Percentiles rank a stretch among this genome's conserved stretches.
These are phyloP conservation scores for Phytopythium delawarense DNA, from an alignment of 352 stramenopile genomes.

Conservation along the genomic window DNA sequence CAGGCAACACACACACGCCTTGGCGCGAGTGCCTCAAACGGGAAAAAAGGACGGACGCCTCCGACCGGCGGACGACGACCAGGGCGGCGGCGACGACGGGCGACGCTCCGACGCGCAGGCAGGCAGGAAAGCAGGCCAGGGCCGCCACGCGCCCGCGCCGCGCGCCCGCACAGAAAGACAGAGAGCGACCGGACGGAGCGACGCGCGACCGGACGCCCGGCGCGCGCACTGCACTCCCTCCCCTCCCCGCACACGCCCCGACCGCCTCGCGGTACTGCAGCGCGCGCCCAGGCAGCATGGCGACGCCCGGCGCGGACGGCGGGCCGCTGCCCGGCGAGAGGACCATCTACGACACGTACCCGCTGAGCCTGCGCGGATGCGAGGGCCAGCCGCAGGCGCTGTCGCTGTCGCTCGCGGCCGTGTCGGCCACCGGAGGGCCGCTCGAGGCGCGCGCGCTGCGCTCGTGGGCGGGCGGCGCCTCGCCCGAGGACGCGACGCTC, in stretches of 20 bases:
- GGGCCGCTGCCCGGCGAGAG: neutral
- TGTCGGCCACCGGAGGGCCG: neutral
- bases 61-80: no score
- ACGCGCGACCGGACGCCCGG: no score
- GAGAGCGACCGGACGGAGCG: neutral
- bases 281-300: neutral
- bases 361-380: constrained; percentile 40
- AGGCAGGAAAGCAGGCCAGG: no score
- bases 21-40: no score
- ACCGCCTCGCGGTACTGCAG: neutral
- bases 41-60: no score
- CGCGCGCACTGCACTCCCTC: neutral
- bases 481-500: neutral
- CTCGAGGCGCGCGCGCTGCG: constrained; percentile 3
- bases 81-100: no score
- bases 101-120: no score
- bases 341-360: constrained; percentile 71
- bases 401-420: neutral
- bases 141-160: neutral
- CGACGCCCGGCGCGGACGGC: constrained; percentile 3
- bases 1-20: no score
- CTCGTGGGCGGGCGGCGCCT: neutral
- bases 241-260: neutral
- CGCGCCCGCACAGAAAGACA: neutral
- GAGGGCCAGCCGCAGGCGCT: constrained; percentile 8